Conservation (phyloP, 2,329 filamentous ascomycete genomes). For the Thelonectria olida region DNA sequence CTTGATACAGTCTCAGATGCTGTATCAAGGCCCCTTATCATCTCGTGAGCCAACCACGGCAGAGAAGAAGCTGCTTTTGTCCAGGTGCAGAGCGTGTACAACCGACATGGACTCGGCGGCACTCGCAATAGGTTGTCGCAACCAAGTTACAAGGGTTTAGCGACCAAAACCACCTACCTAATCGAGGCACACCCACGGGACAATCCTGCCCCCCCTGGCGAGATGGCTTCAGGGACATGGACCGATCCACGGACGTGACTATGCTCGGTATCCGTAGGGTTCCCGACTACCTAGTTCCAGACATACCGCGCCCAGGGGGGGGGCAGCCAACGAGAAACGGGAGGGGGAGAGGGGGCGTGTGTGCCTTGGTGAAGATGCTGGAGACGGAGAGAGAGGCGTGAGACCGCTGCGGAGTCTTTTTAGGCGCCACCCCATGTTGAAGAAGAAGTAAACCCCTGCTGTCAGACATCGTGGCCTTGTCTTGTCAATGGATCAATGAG, state of each 20-base stretch:
- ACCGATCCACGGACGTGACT: background rate
- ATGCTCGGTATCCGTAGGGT: background rate
- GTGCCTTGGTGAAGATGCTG: background rate
- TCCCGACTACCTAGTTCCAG: background rate
- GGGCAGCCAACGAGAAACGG: background rate
- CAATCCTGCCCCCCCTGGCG: background rate
- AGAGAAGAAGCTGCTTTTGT: background rate
- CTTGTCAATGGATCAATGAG: background rate
- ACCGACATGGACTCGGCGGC: background rate
- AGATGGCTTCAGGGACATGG: background rate
- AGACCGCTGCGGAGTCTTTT: too few species aligned
- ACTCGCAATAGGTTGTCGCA: background rate
- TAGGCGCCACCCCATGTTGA: too few species aligned
- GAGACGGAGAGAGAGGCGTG: background rate
- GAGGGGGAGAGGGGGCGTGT: background rate
- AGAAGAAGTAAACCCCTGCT: too few species aligned
- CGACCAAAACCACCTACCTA: constrained; percentile 15
- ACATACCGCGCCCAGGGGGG: background rate
- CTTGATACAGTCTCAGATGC: background rate
- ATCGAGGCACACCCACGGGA: constrained; percentile 1
- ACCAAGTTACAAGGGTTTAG: background rate
- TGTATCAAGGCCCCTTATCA: background rate
- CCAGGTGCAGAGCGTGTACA: background rate
- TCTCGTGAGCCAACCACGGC: background rate
- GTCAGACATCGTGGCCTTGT: too few species aligned